Conservation (phyloP, 306 rosid genomes). For the Quercus ilex region DNA sequence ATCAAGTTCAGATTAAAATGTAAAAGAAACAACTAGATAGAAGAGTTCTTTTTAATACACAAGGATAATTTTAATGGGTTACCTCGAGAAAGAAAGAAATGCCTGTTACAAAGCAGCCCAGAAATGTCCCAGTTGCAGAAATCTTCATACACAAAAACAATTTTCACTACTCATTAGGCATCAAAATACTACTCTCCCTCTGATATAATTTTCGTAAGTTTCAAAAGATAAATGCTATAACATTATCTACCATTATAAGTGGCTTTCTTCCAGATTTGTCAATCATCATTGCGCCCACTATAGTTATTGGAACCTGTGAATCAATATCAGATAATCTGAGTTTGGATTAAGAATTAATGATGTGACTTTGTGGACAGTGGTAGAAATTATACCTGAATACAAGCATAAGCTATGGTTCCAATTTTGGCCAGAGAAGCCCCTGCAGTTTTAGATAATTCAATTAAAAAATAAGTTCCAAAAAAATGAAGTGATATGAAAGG, state of each 20-base stretch:
- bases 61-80: not conserved
- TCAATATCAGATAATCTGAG: not conserved
- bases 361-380: not conserved
- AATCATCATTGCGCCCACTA: constrained; percentile 37
- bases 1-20: not conserved
- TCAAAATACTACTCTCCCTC: not conserved
- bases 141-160: constrained; percentile 30
- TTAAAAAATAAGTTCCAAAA: not conserved
- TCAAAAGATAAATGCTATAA: not conserved
- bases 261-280: constrained; percentile 49
- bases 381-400: constrained; percentile 38
- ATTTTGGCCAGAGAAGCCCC: constrained; percentile 40
- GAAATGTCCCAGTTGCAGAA: constrained; percentile 50
- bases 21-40: not conserved
- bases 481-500: not conserved
- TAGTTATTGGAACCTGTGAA: constrained; percentile 49
- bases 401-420: constrained; percentile 48
- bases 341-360: not conserved
- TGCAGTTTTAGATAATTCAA: constrained; percentile 15
- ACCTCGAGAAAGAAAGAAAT: constrained; percentile 45
- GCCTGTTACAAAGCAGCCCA: constrained; percentile 49
- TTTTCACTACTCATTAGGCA: not conserved
- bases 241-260: constrained; percentile 41
- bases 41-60: not conserved
- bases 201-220: not conserved